Percentiles rank a stretch among this genome's conserved stretches.
Evolutionary conservation across 768 basidiomycete genomes (phyloP).

Genomic region (Pholiota microspora): DNA sequence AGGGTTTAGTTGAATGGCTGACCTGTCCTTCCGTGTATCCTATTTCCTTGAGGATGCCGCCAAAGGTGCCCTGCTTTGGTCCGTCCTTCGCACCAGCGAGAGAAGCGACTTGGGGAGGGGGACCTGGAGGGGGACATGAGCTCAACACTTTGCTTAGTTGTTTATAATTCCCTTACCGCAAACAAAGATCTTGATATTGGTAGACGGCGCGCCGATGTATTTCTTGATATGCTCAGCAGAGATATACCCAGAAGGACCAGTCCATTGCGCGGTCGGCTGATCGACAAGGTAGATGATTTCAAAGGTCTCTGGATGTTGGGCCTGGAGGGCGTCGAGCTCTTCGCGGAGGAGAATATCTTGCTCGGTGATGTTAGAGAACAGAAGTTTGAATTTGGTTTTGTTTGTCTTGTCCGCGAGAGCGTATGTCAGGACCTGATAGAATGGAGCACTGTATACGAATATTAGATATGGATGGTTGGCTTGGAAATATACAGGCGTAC

Average conservation of each 20-base stretch:
- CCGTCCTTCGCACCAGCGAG: conserved; percentile 86
- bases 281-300: conserved; percentile 84
- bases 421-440: conserved; percentile 75
- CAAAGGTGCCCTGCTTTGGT: conserved; percentile 74
- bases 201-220: conserved; percentile 56
- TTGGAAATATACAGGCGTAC: conserved; percentile 34
- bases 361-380: conserved; percentile 90
- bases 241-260: conserved; percentile 74
- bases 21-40: conserved; percentile 86
- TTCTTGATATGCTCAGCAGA: conserved; percentile 65
- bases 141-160: not conserved
- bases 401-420: conserved; percentile 66
- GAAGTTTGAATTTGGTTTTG: conserved; percentile 87
- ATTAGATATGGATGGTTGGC: not conserved
- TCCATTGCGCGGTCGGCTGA: conserved; percentile 56
- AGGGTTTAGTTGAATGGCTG: not conserved
- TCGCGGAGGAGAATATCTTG: conserved; percentile 82
- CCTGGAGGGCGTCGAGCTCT: conserved; percentile 67
- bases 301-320: conserved; percentile 63
- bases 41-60: conserved; percentile 75
- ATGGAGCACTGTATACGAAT: conserved; percentile 52
- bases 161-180: conserved; percentile 56
- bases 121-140: conserved; percentile 40
- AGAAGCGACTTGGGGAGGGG: conserved; percentile 83
- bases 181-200: conserved; percentile 81